Evolutionary conservation across 2,329 filamentous ascomycete species (phyloP), one percentile per base, ranked within the genome.

Genomic region (Thielaviopsis euricoi): DNA sequence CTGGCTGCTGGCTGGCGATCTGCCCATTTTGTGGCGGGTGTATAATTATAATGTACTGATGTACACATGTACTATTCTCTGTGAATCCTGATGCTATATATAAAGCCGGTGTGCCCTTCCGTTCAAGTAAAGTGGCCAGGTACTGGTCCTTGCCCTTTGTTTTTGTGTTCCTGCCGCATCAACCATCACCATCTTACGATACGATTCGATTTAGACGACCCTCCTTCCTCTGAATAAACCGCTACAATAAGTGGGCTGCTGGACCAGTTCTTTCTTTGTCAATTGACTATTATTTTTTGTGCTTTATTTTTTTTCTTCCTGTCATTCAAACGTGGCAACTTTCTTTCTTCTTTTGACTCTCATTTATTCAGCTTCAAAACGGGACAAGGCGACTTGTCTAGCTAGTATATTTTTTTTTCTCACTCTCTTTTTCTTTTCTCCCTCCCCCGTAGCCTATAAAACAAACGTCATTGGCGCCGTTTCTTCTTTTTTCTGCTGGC

Each of bases 11-110:
- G 43, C 22, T 19, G 29, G 29, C 52, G 25, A 58, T 58, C 48
- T 58, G 57, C 48, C 57, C 57, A 54, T 54, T 53, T 40, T 13
- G 21, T n/a, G n/a, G 6, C 17, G 3, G 37, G 37, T 43, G 37
- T 43, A 2, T 43, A n/a, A n/a, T n/a, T n/a, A n/a, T n/a, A n/a
- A n/a, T n/a, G n/a, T n/a, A n/a, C n/a, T n/a, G n/a, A n/a, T n/a
- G n/a, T n/a, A n/a, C n/a, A n/a, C n/a, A n/a, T n/a, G n/a, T n/a
- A n/a, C n/a, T n/a, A n/a, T n/a, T n/a, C n/a, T n/a, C n/a, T n/a
- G 37, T n/a, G n/a, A 13, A 43, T 7, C 17, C 37, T 43, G 13
- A 43, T n/a, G 7, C 13, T 43, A n/a, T 43, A 43, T n/a, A 43
- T 43, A 43, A 33, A 33, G 29, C 7, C 29, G 29, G 29, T 10